Base-by-base conservation (phyloP, 108 stramenopile genomes). In the Asterionellopsis glacialis region DNA sequence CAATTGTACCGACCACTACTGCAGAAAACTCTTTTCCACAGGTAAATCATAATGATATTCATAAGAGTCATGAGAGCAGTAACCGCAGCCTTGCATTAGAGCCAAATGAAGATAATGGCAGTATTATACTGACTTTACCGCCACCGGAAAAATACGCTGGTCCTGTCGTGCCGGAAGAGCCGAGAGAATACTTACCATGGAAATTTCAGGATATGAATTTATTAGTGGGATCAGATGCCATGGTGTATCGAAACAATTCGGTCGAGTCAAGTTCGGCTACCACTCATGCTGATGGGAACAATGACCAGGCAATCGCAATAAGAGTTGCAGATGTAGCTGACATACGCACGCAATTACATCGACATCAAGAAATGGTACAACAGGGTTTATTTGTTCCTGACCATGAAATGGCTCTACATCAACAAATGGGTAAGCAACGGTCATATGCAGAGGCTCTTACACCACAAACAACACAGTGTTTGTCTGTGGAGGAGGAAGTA, bases 191-290 rank as follows among this genome's bases (percentile, higher is more conserved):
- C 50, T 26, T 85, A 0, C 41, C 73, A 28, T 92, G 87, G 87
- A 79, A 83, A 33, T 92, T 88, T 72, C 70, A 76, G n/a, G 84
- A 81, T 25, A 72, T 83, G 70, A 80, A 87, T 16, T 52, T 88
- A 27, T 68, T 88, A 23, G 77, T 92, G 6, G 87, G 83, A 12
- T 83, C 83, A 47, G 87, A 92, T 76, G 85, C 84, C 9, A 42
- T 85, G 0, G 69, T 85, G 15, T 79, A 72, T 38, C 66, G 68
- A 10, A 41, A 55, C 12, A 45, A 15, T 5, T 24, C 25, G 14
- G 33, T 22, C 12, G 59, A 65, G 44, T 13, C 23, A 24, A 25
- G 22, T 3, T 26, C 53, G 23, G 41, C 60, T 11, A 7, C 33
- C 33, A 5, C 33, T 7, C 2, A 7, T 33, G 22, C 33, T 22